Base-by-base conservation (phyloP, 176 grass and related monocot species). In the Ampelocalamus luodianensis region DNA sequence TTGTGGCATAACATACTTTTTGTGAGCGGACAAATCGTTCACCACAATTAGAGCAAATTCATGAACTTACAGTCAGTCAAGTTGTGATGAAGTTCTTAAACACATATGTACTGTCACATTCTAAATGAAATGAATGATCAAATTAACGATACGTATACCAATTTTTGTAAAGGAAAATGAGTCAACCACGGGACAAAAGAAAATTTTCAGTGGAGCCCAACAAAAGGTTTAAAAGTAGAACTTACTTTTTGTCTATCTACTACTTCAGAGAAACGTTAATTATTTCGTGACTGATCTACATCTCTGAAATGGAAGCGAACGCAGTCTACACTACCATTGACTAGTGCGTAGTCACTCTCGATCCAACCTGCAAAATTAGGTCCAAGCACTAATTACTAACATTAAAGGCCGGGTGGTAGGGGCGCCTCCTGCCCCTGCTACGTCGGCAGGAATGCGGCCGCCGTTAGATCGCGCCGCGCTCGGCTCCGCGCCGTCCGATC, bases 331-430 rank as follows among this genome's bases (percentile, higher is more conserved):
- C 42, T 43, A 29, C 15, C 34, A 74, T 74, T 81, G 71, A 84
- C 71, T 34, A 68, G 45, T 63, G 68, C 65, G 67, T 34, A 51
- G 39, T 67, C 50, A 20, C 53, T 36, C 50, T 45, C 64, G 10
- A 63, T 15, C 48, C 32, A 66, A 58, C 13, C 24, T 17, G 60
- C 59, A 74, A 84, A 66, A 79, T 89, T 84, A 79, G 81, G 87
- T 74, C n/a, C n/a, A n/a, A 48, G 37, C 81, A 89, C 75, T 73
- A 24, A 45, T n/a, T n/a, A n/a, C n/a, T n/a, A n/a, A n/a, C n/a
- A n/a, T n/a, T n/a, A n/a, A n/a, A n/a, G n/a, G n/a, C n/a, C n/a
- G n/a, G n/a, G n/a, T n/a, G n/a, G n/a, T n/a, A n/a, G n/a, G n/a
- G n/a, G n/a, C n/a, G n/a, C n/a, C n/a, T n/a, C n/a, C n/a, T n/a